Evolutionary conservation across 768 basidiomycete genomes (phyloP).

Genomic region (Mycena leptocephala): DNA sequence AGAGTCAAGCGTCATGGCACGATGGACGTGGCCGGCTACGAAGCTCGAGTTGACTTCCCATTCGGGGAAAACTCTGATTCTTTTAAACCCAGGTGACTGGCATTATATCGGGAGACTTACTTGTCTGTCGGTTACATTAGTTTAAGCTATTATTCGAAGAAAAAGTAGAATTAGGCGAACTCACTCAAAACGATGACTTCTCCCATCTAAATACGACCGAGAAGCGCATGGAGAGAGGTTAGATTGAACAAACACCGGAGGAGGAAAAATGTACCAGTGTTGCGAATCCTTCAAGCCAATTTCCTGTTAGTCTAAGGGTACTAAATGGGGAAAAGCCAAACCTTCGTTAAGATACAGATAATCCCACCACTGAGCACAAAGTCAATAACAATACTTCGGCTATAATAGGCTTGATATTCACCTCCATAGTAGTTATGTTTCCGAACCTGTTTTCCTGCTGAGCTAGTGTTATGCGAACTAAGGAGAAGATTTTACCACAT

Average conservation of each 20-base stretch:
- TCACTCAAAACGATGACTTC: slow-evolving; percentile 86
- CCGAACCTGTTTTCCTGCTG: slow-evolving; percentile 74
- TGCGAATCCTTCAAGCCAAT: slow-evolving; percentile 73
- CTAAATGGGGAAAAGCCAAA: slow-evolving; percentile 40
- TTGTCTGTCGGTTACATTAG: slow-evolving; percentile 59
- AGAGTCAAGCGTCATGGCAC: slow-evolving; percentile 58
- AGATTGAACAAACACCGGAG: background rate
- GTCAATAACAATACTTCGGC: background rate
- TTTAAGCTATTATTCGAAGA: background rate
- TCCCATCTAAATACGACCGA: slow-evolving; percentile 74
- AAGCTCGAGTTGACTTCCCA: slow-evolving; percentile 90
- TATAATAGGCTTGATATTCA: background rate
- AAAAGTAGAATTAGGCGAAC: slow-evolving; percentile 35
- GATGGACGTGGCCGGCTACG: slow-evolving; percentile 79
- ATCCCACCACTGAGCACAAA: slow-evolving; percentile 83
- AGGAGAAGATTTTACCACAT: slow-evolving; percentile 72
- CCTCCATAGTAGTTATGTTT: slow-evolving; percentile 87
- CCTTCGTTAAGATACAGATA: slow-evolving; percentile 89
- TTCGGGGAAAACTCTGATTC: slow-evolving; percentile 79
- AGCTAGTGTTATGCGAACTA: background rate
- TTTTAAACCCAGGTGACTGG: background rate
- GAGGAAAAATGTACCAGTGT: slow-evolving; percentile 70
- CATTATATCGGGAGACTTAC: slow-evolving; percentile 48
- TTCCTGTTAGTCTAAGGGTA: background rate
- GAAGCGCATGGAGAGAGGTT: slow-evolving; percentile 4